These are phyloP conservation scores for Lupinus albus DNA, from an alignment of 306 rosid species.

Conservation along the genomic window DNA sequence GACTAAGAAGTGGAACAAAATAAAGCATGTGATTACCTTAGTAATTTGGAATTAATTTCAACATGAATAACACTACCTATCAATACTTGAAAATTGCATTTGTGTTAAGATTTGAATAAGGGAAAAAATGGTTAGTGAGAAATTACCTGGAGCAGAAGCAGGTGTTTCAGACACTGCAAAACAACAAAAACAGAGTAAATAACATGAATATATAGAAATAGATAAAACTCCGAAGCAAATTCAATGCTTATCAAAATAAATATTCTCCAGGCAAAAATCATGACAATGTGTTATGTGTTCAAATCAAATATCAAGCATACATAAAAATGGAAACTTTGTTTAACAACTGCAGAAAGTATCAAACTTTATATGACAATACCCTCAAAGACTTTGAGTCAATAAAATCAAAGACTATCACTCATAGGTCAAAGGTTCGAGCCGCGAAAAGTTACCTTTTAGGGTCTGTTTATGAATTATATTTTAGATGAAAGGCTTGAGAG, in stretches of 20 bases:
- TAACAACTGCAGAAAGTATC: background rate
- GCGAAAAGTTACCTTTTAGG: no score
- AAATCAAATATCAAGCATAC: background rate
- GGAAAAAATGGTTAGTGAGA: background rate
- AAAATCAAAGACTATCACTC: no score
- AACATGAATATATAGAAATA: slow-evolving; percentile 8
- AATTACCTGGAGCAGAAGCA: slow-evolving; percentile 76
- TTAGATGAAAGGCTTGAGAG: no score
- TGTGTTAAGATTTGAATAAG: background rate
- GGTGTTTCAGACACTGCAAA: slow-evolving; percentile 76
- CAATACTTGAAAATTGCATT: background rate
- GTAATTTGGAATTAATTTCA: background rate
- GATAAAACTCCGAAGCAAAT: slow-evolving; percentile 2
- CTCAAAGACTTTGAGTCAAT: no score
- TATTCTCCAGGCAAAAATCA: slow-evolving; percentile 4
- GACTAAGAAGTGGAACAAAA: background rate
- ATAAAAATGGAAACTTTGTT: slow-evolving; percentile 40
- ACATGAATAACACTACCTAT: background rate
- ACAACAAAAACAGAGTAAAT: slow-evolving; percentile 21
- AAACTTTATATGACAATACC: background rate
- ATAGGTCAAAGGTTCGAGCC: no score
- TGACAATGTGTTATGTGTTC: background rate
- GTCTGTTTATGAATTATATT: no score
- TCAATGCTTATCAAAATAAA: background rate
- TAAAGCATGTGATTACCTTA: background rate